Evolutionary conservation across 192 early-diverging fungal genomes (phyloP).

Genomic region (Thamnidium elegans): DNA sequence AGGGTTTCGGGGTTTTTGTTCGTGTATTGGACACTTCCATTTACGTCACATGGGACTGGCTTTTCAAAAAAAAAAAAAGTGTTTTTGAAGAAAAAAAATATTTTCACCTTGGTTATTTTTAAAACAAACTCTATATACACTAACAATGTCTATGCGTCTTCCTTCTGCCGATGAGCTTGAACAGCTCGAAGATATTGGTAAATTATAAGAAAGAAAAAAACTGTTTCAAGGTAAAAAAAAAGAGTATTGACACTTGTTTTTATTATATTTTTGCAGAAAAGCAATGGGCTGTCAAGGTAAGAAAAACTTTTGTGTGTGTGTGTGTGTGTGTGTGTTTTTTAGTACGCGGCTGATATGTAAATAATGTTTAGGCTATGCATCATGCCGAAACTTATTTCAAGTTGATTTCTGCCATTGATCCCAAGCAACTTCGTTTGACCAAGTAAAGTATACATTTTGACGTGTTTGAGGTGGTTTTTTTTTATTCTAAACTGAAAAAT

Average conservation of each 20-base stretch:
- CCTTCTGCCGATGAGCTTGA: slow-evolving; percentile 70
- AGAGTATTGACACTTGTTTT: not conserved
- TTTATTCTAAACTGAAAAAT: not conserved
- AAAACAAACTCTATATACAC: not conserved
- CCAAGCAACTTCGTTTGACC: slow-evolving; percentile 77
- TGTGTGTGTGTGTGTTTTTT: not conserved
- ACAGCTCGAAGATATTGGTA: slow-evolving; percentile 75
- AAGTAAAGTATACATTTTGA: slow-evolving; percentile 41
- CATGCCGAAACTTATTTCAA: slow-evolving; percentile 95
- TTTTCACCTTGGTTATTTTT: too few relatives aligned
- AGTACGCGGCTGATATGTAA: not conserved
- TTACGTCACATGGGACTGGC: not conserved
- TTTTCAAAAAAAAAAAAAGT: not conserved
- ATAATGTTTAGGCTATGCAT: slow-evolving; percentile 64
- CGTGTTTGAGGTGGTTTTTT: not conserved
- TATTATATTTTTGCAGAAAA: slow-evolving; percentile 57
- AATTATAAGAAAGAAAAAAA: not conserved
- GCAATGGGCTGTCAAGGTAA: slow-evolving; percentile 90
- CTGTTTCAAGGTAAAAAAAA: too few relatives aligned
- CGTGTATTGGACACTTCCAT: too few relatives aligned
- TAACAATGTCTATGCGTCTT: slow-evolving; percentile 53
- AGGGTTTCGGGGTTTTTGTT: too few relatives aligned
- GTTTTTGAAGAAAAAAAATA: too few relatives aligned
- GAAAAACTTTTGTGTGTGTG: not conserved
- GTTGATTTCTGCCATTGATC: slow-evolving; percentile 67